Conservation (phyloP, 208 protist genomes). For the Crithidia fasciculata region DNA sequence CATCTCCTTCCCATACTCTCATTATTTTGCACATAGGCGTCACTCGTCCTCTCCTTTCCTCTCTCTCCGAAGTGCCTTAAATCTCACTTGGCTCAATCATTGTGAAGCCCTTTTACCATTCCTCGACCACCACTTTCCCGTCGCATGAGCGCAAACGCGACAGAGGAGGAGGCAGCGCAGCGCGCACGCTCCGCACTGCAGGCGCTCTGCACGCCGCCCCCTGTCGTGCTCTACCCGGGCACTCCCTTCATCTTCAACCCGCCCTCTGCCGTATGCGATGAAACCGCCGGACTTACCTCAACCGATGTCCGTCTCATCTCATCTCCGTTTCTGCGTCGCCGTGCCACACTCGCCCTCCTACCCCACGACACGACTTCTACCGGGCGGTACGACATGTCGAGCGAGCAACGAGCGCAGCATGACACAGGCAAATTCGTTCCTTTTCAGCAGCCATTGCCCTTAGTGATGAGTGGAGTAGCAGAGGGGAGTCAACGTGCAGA, state of each 20-base stretch:
- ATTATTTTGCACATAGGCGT: no score
- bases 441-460: conserved; percentile 4
- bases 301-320: conserved; percentile 34
- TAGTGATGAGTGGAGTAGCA: no score
- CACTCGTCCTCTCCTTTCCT: no score
- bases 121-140: no score
- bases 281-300: not conserved
- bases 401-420: not conserved
- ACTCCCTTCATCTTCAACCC: not conserved
- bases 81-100: no score
- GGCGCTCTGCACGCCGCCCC: not conserved
- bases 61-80: no score
- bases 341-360: conserved; percentile 45
- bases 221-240: not conserved
- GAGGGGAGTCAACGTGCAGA: no score
- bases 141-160: not conserved
- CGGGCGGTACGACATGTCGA: no score
- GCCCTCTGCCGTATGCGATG: not conserved
- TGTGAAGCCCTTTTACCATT: no score
- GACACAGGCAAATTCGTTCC: not conserved
- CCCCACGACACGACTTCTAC: conserved; percentile 45
- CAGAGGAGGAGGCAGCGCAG: conserved; percentile 9
- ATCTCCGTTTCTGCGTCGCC: conserved; percentile 59
- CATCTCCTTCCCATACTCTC: no score
- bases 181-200: conserved; percentile 9